Evolutionary conservation across 441 rosid species (phyloP).

Genomic region (Arabidopsis lyrata): DNA sequence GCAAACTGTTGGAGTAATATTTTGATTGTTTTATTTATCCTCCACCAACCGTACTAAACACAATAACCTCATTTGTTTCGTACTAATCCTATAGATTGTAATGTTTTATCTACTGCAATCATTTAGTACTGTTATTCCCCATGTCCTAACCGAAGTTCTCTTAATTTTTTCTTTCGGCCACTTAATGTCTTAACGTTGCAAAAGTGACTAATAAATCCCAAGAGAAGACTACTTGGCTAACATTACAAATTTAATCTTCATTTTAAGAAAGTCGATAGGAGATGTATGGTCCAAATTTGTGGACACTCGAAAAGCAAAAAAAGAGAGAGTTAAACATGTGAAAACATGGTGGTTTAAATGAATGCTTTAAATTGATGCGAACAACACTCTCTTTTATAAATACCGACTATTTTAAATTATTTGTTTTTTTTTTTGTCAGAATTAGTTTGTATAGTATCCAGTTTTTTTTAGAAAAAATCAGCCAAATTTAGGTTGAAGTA

Average conservation of each 20-base stretch:
- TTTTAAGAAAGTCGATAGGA: slow-evolving; percentile 11
- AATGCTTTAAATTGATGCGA: neutral
- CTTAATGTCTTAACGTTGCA: slow-evolving; percentile 20
- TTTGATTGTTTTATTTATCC: neutral
- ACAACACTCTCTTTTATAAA: neutral
- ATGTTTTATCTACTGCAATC: slow-evolving; percentile 25
- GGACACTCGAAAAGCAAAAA: slow-evolving; percentile 15
- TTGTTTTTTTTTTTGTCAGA: no score
- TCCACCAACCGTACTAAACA: neutral
- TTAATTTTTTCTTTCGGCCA: neutral
- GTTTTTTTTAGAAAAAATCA: no score
- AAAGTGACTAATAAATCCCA: slow-evolving; percentile 6
- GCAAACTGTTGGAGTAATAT: neutral
- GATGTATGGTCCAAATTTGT: slow-evolving; percentile 19
- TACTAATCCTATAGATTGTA: slow-evolving; percentile 16
- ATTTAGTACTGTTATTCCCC: slow-evolving; percentile 10
- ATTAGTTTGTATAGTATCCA: neutral
- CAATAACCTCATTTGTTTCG: neutral
- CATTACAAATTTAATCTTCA: neutral
- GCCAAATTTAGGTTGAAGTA: neutral
- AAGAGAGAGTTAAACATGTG: slow-evolving; percentile 31
- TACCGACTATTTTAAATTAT: neutral
- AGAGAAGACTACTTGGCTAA: neutral
- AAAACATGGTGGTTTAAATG: slow-evolving; percentile 31
- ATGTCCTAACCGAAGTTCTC: slow-evolving; percentile 25